Percentiles rank a stretch among this genome's conserved stretches.
phyloP scores from a whole-genome alignment of 2,329 filamentous ascomycete genomes.

The Epichloe amarillans region DNA sequence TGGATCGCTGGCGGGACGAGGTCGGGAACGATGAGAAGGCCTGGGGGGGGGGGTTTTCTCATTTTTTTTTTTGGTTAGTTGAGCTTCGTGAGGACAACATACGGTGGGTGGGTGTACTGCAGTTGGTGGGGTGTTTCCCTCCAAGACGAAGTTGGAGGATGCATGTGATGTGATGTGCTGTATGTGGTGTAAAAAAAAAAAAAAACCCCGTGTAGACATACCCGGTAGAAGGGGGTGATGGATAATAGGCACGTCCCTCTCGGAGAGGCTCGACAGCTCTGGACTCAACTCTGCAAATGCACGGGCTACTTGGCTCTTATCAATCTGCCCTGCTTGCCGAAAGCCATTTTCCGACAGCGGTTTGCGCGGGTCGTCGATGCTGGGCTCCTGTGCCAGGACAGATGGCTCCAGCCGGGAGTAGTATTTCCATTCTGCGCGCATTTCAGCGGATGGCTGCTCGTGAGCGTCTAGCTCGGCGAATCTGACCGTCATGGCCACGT shows the following conservation, averaged over 20 bases:
- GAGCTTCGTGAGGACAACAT: too few relatives aligned
- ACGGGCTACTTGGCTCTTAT: not conserved
- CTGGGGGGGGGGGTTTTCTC: constrained; percentile 28
- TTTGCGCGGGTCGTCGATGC: constrained; percentile 40
- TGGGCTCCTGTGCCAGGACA: constrained; percentile 36
- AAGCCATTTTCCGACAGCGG: constrained; percentile 22
- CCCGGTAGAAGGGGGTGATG: constrained; percentile 56
- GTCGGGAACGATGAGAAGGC: constrained; percentile 64
- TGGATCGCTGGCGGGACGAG: constrained; percentile 62
- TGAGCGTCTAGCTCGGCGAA: constrained; percentile 53
- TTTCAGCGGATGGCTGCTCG: constrained; percentile 57
- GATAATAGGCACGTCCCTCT: constrained; percentile 38
- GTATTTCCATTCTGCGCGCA: constrained; percentile 62
- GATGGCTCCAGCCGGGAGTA: constrained; percentile 48
- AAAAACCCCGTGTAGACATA: constrained; percentile 22
- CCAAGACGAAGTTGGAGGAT: not conserved
- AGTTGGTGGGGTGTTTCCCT: not conserved
- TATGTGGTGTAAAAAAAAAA: not conserved
- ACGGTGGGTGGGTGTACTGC: not conserved
- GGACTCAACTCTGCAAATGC: constrained; percentile 24
- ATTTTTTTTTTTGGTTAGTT: not conserved
- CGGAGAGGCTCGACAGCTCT: constrained; percentile 17
- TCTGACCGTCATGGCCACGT: constrained; percentile 13
- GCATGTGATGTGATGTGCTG: not conserved
- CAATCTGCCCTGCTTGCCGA: not conserved